A percentile compares a stretch with the other conserved stretches of the same genome.
These are phyloP conservation scores for Plectranthus barbatus DNA, from an alignment of 257 asterid species.

Conservation along the genomic window DNA sequence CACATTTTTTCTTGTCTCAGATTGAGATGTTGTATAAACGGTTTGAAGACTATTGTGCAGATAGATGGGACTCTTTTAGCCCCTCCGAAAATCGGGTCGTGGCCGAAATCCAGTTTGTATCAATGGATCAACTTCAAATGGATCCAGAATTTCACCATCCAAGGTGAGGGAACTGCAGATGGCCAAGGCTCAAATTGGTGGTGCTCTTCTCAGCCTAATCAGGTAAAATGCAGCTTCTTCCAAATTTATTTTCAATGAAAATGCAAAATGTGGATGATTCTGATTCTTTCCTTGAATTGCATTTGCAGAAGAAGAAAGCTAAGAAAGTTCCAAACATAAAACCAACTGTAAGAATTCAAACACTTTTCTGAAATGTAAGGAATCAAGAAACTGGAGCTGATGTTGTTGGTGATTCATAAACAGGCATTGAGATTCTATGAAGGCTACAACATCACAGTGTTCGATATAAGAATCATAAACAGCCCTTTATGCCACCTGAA, in stretches of 20 bases:
- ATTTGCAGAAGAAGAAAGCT: slow-evolving; percentile 37
- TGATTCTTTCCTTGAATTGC: not conserved
- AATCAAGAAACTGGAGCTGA: not conserved
- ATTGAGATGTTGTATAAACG: not conserved
- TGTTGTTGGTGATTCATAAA: not conserved
- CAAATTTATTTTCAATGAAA: not conserved
- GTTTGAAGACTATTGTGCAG: slow-evolving; percentile 25
- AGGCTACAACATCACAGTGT: slow-evolving; percentile 44
- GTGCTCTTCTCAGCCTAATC: slow-evolving; percentile 35
- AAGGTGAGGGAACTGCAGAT: slow-evolving; percentile 68
- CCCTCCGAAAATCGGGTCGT: slow-evolving; percentile 50
- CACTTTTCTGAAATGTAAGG: not conserved
- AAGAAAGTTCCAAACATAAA: slow-evolving; percentile 30
- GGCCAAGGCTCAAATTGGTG: slow-evolving; percentile 90
- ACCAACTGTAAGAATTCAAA: slow-evolving; percentile 59
- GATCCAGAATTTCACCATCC: slow-evolving; percentile 59
- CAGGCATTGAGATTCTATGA: slow-evolving; percentile 78
- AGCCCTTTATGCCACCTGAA: slow-evolving; percentile 81
- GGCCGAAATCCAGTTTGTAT: slow-evolving; percentile 55
- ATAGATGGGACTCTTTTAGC: slow-evolving; percentile 61
- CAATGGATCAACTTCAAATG: slow-evolving; percentile 82
- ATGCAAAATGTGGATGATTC: not conserved
- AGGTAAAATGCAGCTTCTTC: slow-evolving; percentile 23
- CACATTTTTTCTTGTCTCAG: not conserved
- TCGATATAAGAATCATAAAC: slow-evolving; percentile 40